Percentiles rank a stretch among this genome's conserved stretches.
Conservation (phyloP, 768 basidiomycete species). For the Thelephora ganbajun region DNA sequence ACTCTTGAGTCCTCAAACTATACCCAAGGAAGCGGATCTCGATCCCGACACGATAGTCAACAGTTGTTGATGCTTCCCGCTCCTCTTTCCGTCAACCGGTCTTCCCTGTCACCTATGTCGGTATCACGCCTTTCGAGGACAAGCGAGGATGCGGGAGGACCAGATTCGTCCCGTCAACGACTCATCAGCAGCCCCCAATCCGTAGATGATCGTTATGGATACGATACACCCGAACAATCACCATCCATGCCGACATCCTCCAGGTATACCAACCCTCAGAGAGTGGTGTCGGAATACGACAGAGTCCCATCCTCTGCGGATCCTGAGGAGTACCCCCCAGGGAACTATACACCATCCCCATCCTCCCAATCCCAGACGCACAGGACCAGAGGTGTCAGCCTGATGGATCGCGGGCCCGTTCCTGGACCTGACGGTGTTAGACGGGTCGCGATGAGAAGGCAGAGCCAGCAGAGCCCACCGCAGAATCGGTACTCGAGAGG, state of each 20-base stretch:
- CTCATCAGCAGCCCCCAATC: conserved; percentile 22
- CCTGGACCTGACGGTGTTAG: conserved; percentile 68
- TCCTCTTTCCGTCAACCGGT: conserved; percentile 51
- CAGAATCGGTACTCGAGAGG: conserved; percentile 68
- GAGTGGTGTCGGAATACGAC: conserved; percentile 19
- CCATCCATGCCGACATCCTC: conserved; percentile 5
- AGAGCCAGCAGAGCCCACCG: conserved; percentile 41
- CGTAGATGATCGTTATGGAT: conserved; percentile 17
- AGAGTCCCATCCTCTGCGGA: conserved; percentile 18
- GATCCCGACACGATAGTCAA: conserved; percentile 55
- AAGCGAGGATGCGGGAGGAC: conserved; percentile 26
- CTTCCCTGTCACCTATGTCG: conserved; percentile 20
- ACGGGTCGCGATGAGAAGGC: conserved; percentile 56
- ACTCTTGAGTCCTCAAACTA: conserved; percentile 45
- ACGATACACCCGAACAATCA: background rate
- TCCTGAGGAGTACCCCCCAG: conserved; percentile 20
- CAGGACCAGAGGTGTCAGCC: conserved; percentile 47
- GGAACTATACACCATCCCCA: conserved; percentile 8
- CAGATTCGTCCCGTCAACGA: conserved; percentile 30
- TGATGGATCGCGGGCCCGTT: conserved; percentile 77
- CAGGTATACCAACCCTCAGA: conserved; percentile 25
- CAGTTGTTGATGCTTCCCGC: conserved; percentile 64
- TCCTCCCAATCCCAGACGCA: conserved; percentile 5
- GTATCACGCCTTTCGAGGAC: conserved; percentile 32
- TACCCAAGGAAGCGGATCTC: conserved; percentile 16